Evolutionary conservation across 805 yeast species (phyloP).

Genomic region (Candida pini): DNA sequence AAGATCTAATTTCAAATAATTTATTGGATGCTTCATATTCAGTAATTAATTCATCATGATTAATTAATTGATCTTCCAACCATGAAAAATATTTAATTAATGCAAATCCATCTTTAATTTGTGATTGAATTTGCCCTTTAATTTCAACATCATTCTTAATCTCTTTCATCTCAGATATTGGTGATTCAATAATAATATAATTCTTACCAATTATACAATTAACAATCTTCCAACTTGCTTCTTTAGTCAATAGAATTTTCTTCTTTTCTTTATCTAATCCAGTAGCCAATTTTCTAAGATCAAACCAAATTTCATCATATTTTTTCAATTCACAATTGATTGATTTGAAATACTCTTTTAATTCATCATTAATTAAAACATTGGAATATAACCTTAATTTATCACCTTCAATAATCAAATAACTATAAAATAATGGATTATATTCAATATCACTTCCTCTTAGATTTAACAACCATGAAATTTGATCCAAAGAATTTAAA

Average conservation of each 20-base stretch:
- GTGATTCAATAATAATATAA: slow-evolving; percentile 44
- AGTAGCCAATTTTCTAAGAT: slow-evolving; percentile 33
- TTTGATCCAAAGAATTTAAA: slow-evolving; percentile 64
- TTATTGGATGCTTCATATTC: slow-evolving; percentile 65
- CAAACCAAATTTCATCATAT: slow-evolving; percentile 42
- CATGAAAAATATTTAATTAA: slow-evolving; percentile 49
- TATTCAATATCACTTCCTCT: slow-evolving; percentile 53
- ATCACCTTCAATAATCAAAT: slow-evolving; percentile 40
- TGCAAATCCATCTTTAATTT: slow-evolving; percentile 55
- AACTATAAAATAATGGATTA: slow-evolving; percentile 50
- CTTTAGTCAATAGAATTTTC: slow-evolving; percentile 47
- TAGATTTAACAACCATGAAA: slow-evolving; percentile 85
- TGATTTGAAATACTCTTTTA: slow-evolving; percentile 34
- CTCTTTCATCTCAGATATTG: slow-evolving; percentile 49
- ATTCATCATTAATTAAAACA: slow-evolving; percentile 32
- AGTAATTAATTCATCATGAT: slow-evolving; percentile 41
- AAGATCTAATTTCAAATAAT: slow-evolving; percentile 47
- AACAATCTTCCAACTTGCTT: slow-evolving; percentile 65
- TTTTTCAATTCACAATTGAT: slow-evolving; percentile 38
- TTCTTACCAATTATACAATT: slow-evolving; percentile 38
- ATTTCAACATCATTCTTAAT: slow-evolving; percentile 46
- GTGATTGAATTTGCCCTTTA: slow-evolving; percentile 46
- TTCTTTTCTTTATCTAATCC: slow-evolving; percentile 14
- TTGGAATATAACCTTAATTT: slow-evolving; percentile 36
- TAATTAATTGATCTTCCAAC: slow-evolving; percentile 46